Percentiles rank a stretch among this genome's conserved stretches.
Evolutionary conservation across 495 filamentous ascomycete species (phyloP).

Genomic region (Hyphodiscus hymeniophilus): DNA sequence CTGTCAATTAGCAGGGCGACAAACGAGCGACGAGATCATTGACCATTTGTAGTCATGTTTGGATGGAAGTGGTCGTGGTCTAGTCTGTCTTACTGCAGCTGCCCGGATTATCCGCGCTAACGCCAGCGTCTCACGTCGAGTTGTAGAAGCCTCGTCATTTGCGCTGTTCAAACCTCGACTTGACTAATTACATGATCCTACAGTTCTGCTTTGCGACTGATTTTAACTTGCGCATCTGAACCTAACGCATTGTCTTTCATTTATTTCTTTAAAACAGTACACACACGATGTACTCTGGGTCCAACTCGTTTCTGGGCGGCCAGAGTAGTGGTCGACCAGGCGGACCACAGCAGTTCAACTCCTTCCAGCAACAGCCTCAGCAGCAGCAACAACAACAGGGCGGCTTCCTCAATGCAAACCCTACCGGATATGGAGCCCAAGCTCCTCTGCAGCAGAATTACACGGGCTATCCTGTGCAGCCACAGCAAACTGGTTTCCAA

Average conservation of each 20-base stretch:
- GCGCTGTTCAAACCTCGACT: too few relatives aligned
- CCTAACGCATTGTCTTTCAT: not conserved
- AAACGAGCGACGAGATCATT: too few relatives aligned
- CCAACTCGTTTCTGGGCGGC: constrained; percentile 73
- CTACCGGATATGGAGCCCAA: constrained; percentile 47
- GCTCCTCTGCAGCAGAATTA: constrained; percentile 57
- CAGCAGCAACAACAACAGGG: constrained; percentile 52
- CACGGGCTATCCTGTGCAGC: constrained; percentile 47
- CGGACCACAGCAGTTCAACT: constrained; percentile 45
- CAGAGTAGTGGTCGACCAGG: constrained; percentile 66
- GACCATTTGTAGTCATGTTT: too few relatives aligned
- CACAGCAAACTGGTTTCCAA: constrained; percentile 36
- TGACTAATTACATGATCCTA: not conserved
- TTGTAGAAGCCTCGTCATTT: not conserved
- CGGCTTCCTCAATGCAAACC: constrained; percentile 49
- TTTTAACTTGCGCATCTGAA: not conserved
- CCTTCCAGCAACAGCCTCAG: constrained; percentile 47
- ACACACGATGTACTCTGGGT: constrained; percentile 72
- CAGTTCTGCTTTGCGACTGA: not conserved
- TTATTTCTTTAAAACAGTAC: not conserved
- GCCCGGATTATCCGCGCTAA: not conserved
- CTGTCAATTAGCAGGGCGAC: too few relatives aligned
- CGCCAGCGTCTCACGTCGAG: not conserved
- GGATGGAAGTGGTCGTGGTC: too few relatives aligned
- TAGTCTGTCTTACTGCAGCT: too few relatives aligned